Evolutionary conservation across 345 rosid species (phyloP).

Genomic region (Syzygium aromaticum): DNA sequence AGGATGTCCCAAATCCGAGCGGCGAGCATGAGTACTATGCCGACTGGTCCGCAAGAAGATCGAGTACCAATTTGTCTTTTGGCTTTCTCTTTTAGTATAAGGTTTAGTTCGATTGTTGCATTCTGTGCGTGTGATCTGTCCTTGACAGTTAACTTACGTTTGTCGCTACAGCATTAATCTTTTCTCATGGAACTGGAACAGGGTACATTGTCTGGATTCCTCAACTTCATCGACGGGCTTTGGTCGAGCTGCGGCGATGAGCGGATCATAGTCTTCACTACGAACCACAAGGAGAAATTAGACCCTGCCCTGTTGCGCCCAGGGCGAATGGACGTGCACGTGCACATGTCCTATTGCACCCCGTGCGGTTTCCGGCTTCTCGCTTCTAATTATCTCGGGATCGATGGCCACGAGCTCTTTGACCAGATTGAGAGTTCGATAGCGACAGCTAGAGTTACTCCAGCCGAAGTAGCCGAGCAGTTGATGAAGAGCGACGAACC

Average conservation of each 20-base stretch:
- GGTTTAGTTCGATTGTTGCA: constrained; percentile 8
- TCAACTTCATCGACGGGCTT: constrained; percentile 80
- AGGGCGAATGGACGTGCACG: constrained; percentile 79
- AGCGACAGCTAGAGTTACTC: constrained; percentile 16
- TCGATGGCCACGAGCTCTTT: constrained; percentile 15
- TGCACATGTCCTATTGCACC: constrained; percentile 69
- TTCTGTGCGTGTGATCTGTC: background rate
- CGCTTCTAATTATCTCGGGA: constrained; percentile 34
- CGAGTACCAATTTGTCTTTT: background rate
- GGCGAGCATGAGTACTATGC: background rate
- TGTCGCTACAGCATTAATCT: background rate
- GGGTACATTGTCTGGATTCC: constrained; percentile 34
- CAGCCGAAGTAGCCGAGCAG: constrained; percentile 44
- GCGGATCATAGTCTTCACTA: constrained; percentile 69
- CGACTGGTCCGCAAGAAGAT: background rate
- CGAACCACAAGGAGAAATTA: constrained; percentile 61
- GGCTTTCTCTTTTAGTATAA: background rate
- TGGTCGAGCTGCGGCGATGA: constrained; percentile 78
- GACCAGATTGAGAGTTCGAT: constrained; percentile 21
- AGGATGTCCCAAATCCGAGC: background rate
- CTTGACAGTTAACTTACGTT: background rate
- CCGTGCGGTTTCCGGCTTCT: constrained; percentile 41
- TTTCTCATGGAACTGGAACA: constrained; percentile 8
- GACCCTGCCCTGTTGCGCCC: constrained; percentile 72
- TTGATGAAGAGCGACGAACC: constrained; percentile 28